Base-by-base conservation (phyloP, 225 moss, liverwort and hornwort species). In the Sphagnum tenellum region DNA sequence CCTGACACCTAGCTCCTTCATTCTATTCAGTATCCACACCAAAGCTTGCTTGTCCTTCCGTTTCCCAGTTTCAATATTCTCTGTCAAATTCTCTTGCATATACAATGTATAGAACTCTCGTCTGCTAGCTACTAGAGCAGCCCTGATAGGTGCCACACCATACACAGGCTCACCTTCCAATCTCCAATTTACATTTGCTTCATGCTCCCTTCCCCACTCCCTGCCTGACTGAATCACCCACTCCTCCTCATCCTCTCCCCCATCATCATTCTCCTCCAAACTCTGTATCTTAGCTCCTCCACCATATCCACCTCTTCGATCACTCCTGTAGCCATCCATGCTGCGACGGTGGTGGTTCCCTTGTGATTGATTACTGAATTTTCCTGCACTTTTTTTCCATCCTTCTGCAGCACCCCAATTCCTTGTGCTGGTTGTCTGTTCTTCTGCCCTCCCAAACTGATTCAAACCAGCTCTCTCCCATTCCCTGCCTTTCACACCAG, bases 41-140 rank as follows among this genome's bases (percentile, higher is more conserved):
- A 98, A 86, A 8, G 98, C 85, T 49, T 75, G 83, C 78, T 98
- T 93, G 9, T 98, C 98, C 72, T 98, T 98, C 61, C 90, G 85
- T 57, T 84, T 93, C 51, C 93, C 93, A 6, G 55, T 77, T 3
- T 78, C 77, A 5, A 90, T 61, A 66, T 93, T 98, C 63, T 90
- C 78, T 44, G 78, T 80, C 10, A 98, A 78, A 63, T 74, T 87
- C 62, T 87, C 89, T 65, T 98, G 98, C 82, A 98, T 87, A 60
- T 98, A 93, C 13, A 98, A 74, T 2, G 75, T 76, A 74, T 80
- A 66, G 50, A 90, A 81, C 46, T 74, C 69, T 47, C 98, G 84
- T 67, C 98, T 78, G 64, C 78, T 82, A 12, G 87, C 84, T 64
- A 81, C 65, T 9, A 98, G 72, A 8, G 98, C 85, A 58, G 88